Evolutionary conservation across 257 asterid genomes (phyloP).

Genomic region (Penstemon davidsonii): DNA sequence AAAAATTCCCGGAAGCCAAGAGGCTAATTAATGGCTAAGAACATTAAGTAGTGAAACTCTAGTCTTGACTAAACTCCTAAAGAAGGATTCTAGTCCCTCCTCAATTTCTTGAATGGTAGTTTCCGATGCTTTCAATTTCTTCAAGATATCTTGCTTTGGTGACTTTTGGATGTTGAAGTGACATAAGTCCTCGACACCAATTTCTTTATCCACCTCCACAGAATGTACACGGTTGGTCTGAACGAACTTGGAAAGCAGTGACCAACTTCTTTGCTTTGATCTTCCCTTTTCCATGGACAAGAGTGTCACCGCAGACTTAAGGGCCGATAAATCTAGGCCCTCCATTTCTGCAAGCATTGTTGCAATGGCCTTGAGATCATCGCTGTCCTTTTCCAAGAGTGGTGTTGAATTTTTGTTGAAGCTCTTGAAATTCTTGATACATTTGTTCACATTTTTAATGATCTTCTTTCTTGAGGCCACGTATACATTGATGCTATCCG

Average conservation of each 20-base stretch:
- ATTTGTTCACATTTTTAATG: slow-evolving; percentile 14
- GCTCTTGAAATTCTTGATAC: slow-evolving; percentile 23
- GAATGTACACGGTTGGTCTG: background rate
- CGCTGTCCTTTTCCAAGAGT: background rate
- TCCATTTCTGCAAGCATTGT: slow-evolving; percentile 10
- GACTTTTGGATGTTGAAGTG: background rate
- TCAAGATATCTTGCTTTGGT: background rate
- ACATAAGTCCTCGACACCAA: background rate
- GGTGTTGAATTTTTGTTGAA: background rate
- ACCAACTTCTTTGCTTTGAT: slow-evolving; percentile 24
- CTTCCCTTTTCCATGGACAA: slow-evolving; percentile 18
- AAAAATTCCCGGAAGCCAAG: background rate
- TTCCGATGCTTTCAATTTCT: slow-evolving; percentile 21
- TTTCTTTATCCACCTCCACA: background rate
- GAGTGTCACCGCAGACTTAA: slow-evolving; percentile 26
- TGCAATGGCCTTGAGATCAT: background rate
- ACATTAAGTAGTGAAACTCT: slow-evolving; percentile 38
- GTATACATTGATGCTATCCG: slow-evolving; percentile 24
- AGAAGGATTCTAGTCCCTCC: slow-evolving; percentile 25
- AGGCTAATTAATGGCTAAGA: slow-evolving; percentile 27
- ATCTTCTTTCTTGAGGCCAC: slow-evolving; percentile 29
- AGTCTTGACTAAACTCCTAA: slow-evolving; percentile 30
- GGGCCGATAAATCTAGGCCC: slow-evolving; percentile 2
- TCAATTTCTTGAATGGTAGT: slow-evolving; percentile 28
- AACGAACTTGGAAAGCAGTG: slow-evolving; percentile 29